Evolutionary conservation across 2,329 filamentous ascomycete genomes (phyloP).

Genomic region (Nothopassalora personata): DNA sequence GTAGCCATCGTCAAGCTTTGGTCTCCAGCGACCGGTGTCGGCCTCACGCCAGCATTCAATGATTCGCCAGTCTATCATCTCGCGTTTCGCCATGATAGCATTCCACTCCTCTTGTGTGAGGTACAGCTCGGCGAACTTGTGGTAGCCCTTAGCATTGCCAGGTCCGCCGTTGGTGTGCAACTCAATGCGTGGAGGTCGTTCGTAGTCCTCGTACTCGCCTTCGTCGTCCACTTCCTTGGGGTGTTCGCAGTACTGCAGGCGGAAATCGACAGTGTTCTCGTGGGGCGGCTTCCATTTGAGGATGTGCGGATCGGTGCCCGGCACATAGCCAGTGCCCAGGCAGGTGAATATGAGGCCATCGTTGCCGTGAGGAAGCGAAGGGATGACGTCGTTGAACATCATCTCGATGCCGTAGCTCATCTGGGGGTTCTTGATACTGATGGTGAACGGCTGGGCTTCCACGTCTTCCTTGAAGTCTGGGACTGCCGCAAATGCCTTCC

Average conservation of each 20-base stretch:
- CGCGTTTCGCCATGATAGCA: slow-evolving; percentile 62
- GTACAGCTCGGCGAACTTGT: slow-evolving; percentile 51
- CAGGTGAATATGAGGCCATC: slow-evolving; percentile 99
- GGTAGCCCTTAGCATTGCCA: slow-evolving; percentile 51
- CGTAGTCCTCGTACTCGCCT: slow-evolving; percentile 67
- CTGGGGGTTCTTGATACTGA: slow-evolving; percentile 86
- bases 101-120: slow-evolving; percentile 80
- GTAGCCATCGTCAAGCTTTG: slow-evolving; percentile 47
- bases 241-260: slow-evolving; percentile 68
- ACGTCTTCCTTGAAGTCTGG: slow-evolving; percentile 62
- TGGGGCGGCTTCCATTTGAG: slow-evolving; percentile 96
- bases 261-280: slow-evolving; percentile 94
- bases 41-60: slow-evolving; percentile 85
- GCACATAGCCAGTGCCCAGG: slow-evolving; percentile 75
- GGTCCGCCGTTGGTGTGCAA: slow-evolving; percentile 63
- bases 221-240: slow-evolving; percentile 64
- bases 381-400: slow-evolving; percentile 86
- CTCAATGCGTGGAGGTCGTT: slow-evolving; percentile 67
- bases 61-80: slow-evolving; percentile 78
- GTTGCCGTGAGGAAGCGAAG: slow-evolving; percentile 81
- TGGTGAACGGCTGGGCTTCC: slow-evolving; percentile 66
- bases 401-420: slow-evolving; percentile 81
- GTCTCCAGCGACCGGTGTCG: slow-evolving; percentile 66
- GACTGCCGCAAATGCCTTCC: slow-evolving; percentile 39
- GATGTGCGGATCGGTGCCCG: slow-evolving; percentile 88